These are phyloP conservation scores for Saturnispora silvae DNA, from an alignment of 805 yeast genomes.

Conservation along the genomic window DNA sequence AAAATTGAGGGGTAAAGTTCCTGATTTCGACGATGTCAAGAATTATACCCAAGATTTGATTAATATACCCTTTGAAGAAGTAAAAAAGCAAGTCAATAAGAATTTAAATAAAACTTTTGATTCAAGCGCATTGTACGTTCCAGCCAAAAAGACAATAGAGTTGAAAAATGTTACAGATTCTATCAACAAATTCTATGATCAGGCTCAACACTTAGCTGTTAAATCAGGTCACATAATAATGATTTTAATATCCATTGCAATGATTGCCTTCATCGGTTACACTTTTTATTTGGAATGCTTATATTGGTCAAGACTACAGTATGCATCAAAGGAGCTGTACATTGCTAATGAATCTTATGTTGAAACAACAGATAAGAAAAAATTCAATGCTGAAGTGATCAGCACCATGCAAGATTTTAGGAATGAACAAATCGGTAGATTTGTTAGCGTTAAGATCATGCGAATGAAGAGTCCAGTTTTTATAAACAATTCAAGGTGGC, in stretches of 20 bases:
- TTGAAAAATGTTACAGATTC: constrained; percentile 33
- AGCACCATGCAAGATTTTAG: constrained; percentile 20
- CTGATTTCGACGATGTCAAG: constrained; percentile 55
- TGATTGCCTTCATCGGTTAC: constrained; percentile 32
- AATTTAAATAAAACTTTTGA: constrained; percentile 15
- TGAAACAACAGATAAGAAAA: constrained; percentile 7
- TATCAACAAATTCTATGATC: constrained; percentile 30
- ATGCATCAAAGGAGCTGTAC: constrained; percentile 22
- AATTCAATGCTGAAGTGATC: constrained; percentile 19
- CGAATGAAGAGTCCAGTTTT: constrained; percentile 12
- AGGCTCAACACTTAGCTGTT: constrained; percentile 25
- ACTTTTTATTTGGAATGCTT: constrained; percentile 34
- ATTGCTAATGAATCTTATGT: constrained; percentile 13
- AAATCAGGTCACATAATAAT: constrained; percentile 30
- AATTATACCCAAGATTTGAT: constrained; percentile 46
- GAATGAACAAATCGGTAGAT: constrained; percentile 12
- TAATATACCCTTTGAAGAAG: constrained; percentile 45
- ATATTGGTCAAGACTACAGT: constrained; percentile 37
- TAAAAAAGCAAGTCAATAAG: constrained; percentile 30
- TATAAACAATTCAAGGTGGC: constrained; percentile 29
- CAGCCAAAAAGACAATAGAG: constrained; percentile 24
- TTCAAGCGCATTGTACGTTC: constrained; percentile 29
- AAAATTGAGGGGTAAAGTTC: constrained; percentile 40
- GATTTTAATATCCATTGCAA: constrained; percentile 28
- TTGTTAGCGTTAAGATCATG: constrained; percentile 11